phyloP scores from a whole-genome alignment of 2,329 filamentous ascomycete genomes.

The Aspergillus hiratsukae region DNA sequence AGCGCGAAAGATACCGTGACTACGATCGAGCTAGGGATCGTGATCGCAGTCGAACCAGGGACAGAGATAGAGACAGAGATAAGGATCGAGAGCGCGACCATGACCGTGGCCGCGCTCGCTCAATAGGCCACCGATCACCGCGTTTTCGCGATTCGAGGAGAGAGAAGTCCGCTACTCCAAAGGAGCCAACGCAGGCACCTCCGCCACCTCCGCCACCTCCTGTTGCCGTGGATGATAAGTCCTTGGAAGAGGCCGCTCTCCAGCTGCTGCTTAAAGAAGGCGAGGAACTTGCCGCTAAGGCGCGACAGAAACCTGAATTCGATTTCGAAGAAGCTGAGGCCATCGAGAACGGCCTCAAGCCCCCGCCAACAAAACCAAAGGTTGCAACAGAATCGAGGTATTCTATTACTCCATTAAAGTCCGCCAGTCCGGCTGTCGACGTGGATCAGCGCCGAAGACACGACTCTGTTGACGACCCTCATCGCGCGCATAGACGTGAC shows the following conservation, averaged over 20 bases:
- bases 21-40: conserved; percentile 31
- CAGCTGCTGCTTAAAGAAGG: conserved; percentile 52
- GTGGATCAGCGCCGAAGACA: conserved; percentile 21
- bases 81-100: conserved; percentile 24
- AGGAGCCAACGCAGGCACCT: conserved; percentile 29
- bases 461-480: conserved; percentile 25
- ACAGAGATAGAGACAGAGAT: conserved; percentile 22
- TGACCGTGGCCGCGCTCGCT: conserved; percentile 29
- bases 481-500: conserved; percentile 21
- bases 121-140: conserved; percentile 28
- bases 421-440: conserved; percentile 26
- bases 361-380: conserved; percentile 25
- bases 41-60: conserved; percentile 34
- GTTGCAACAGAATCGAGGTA: conserved; percentile 23
- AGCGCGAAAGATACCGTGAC: conserved; percentile 44
- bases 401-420: conserved; percentile 24
- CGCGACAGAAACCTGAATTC: conserved; percentile 47
- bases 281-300: conserved; percentile 51
- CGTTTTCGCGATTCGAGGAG: conserved; percentile 27
- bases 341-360: conserved; percentile 36
- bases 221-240: conserved; percentile 47
- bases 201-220: conserved; percentile 17
- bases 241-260: conserved; percentile 52
- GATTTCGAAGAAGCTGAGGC: conserved; percentile 47
- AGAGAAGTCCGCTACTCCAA: conserved; percentile 29